Evolutionary conservation across 331 rosid species (phyloP), one percentile per base, ranked within the genome.

Genomic region (Phaseolus coccineus): DNA sequence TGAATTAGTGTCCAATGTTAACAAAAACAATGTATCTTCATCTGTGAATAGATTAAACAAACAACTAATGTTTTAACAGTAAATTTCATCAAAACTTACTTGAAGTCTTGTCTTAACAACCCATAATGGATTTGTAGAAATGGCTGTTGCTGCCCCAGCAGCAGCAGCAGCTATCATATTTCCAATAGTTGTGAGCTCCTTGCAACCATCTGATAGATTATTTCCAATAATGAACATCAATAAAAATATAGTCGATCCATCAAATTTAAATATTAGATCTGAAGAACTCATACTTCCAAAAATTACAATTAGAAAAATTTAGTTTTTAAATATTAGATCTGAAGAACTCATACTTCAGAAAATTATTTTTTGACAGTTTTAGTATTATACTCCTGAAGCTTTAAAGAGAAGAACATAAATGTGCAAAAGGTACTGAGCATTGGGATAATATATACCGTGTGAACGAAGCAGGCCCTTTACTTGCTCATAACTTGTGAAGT

Each of bases 81-180:
- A 56, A 27, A 64, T 66, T 28, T 50, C 66, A 63, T 56, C 11
- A 19, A 72, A 77, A 59, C 75, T 67, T 82, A 95, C 99, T 90
- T 96, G 99, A 42, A 96, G 99, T 79, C 98, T 90, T 64, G 99
- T 96, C 84, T 96, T 93, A 67, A 96, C 97, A 83, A 96, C 99
- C 99, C 99, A 96, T 86, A 96, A 77, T 33, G 99, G 99, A 87
- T 96, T 96, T 48, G 96, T 93, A 58, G 94, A 61, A 74, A 93
- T 77, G 50, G 98, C 88, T 28, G 99, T 96, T 78, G 96, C 92
- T 5, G 91, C 98, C 72, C 99, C 99, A n/a, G 98, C 99, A 27
- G 93, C 90, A 22, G 98, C 93, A 73, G 99, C 99, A 75, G 94
- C 98, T 27, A 90, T 77, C 90, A 96, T 87, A 79, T 96, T 83